A percentile compares a stretch with the other conserved stretches of the same genome.
phyloP scores from a whole-genome alignment of 768 basidiomycete genomes.

The Mycena belliarum region DNA sequence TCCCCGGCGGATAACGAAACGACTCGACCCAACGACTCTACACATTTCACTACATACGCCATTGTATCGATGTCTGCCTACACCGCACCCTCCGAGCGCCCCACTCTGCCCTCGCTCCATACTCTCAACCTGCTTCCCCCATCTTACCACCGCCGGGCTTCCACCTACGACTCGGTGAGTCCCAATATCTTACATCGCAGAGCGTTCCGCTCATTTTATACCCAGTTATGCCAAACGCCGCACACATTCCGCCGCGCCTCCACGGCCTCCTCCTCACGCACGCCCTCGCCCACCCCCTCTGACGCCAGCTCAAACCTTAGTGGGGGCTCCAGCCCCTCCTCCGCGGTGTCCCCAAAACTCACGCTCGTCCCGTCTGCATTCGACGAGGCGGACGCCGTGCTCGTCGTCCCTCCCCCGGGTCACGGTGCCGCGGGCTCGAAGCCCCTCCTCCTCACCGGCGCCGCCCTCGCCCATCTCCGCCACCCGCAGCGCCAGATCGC shows the following conservation, averaged over 20 bases:
- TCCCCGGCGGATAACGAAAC: slow-evolving; percentile 18
- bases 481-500: slow-evolving; percentile 14
- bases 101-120: slow-evolving; percentile 55
- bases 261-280: slow-evolving; percentile 34
- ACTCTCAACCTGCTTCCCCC: slow-evolving; percentile 43
- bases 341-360: slow-evolving; percentile 24
- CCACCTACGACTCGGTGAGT: not conserved
- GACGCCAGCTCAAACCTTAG: not conserved
- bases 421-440: not conserved
- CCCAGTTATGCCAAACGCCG: slow-evolving; percentile 13
- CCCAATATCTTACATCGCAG: not conserved
- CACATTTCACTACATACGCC: not conserved
- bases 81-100: slow-evolving; percentile 33
- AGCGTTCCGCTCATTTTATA: slow-evolving; percentile 13
- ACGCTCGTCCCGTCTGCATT: slow-evolving; percentile 52
- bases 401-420: slow-evolving; percentile 27
- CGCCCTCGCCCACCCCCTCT: slow-evolving; percentile 36
- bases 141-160: not conserved
- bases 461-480: slow-evolving; percentile 9
- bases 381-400: slow-evolving; percentile 53
- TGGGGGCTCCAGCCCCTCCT: too few relatives aligned
- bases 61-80: slow-evolving; percentile 18
- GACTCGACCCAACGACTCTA: not conserved
- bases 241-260: slow-evolving; percentile 20
- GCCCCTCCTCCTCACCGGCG: slow-evolving; percentile 9